These are phyloP conservation scores for Botrytis hyacinthi DNA, from an alignment of 2,329 filamentous ascomycete genomes.

Conservation along the genomic window DNA sequence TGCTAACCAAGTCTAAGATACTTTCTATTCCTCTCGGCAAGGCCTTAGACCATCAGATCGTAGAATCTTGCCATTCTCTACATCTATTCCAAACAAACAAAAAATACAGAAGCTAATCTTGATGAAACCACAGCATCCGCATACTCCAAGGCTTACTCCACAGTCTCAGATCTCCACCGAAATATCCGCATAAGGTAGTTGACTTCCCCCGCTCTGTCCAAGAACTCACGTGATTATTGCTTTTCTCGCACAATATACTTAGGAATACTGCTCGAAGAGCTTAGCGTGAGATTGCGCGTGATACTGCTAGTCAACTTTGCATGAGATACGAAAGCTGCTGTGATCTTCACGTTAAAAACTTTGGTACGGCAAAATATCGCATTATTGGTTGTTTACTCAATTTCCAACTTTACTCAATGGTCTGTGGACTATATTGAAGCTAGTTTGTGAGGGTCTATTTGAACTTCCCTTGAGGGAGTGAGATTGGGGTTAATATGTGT, in stretches of 20 bases:
- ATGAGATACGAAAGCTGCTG: not conserved
- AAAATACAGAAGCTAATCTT: too few species aligned
- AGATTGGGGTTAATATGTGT: fast-evolving
- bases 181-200: not conserved
- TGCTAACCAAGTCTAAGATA: too few species aligned
- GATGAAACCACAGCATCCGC: too few species aligned
- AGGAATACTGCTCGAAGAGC: not conserved
- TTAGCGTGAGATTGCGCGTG: not conserved
- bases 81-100: too few species aligned
- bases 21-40: too few species aligned
- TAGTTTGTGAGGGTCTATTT: fast-evolving
- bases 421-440: fast-evolving
- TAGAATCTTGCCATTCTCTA: too few species aligned
- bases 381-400: not conserved
- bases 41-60: too few species aligned
- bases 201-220: too few species aligned
- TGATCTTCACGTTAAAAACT: not conserved
- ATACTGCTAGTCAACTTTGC: not conserved
- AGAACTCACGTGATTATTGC: not conserved
- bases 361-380: not conserved
- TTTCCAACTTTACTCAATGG: fast-evolving
- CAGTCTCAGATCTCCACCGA: too few species aligned
- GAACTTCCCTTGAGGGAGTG: not conserved
- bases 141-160: too few species aligned
- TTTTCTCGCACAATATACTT: not conserved